phyloP scores from a whole-genome alignment of 2,329 filamentous ascomycete genomes.

The Ploettnerulaceae sp. region DNA sequence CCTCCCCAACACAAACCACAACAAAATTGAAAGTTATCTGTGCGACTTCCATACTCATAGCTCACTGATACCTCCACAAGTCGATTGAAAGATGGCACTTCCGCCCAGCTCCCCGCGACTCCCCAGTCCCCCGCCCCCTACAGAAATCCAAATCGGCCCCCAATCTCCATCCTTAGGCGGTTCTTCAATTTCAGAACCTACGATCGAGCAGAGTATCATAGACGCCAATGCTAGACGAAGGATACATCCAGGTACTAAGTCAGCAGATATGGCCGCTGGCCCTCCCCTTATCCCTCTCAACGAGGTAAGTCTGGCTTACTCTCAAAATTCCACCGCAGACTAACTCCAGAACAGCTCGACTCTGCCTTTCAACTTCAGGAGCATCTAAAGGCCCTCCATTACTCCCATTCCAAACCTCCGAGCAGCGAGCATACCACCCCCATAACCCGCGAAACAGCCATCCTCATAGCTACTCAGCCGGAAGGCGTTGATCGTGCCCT shows the following conservation, averaged over 20 bases:
- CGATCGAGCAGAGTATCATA: slow-evolving; percentile 54
- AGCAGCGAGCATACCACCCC: slow-evolving; percentile 57
- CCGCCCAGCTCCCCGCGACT: slow-evolving; percentile 82
- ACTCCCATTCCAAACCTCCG: slow-evolving; percentile 65
- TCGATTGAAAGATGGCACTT: slow-evolving; percentile 44
- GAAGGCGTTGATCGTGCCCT: slow-evolving; percentile 77
- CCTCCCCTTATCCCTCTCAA: slow-evolving; percentile 81
- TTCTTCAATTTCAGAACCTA: slow-evolving; percentile 51
- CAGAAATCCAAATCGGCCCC: slow-evolving; percentile 86
- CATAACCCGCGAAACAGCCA: slow-evolving; percentile 70
- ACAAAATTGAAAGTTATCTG: not conserved
- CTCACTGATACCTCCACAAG: not conserved
- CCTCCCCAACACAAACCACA: not conserved
- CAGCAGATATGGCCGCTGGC: slow-evolving; percentile 88
- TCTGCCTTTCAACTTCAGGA: slow-evolving; percentile 97
- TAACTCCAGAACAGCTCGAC: slow-evolving; percentile 63
- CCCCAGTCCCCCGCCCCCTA: slow-evolving; percentile 88
- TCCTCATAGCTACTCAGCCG: slow-evolving; percentile 73
- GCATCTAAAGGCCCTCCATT: slow-evolving; percentile 88
- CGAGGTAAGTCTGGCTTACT: slow-evolving; percentile 54
- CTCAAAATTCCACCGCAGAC: slow-evolving; percentile 3
- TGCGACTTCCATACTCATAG: not conserved
- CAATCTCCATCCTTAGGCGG: slow-evolving; percentile 66
- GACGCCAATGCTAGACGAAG: slow-evolving; percentile 74
- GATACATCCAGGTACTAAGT: slow-evolving; percentile 87